phyloP scores from a whole-genome alignment of 192 early-diverging fungal genomes.

The Linnemannia hyalina region DNA sequence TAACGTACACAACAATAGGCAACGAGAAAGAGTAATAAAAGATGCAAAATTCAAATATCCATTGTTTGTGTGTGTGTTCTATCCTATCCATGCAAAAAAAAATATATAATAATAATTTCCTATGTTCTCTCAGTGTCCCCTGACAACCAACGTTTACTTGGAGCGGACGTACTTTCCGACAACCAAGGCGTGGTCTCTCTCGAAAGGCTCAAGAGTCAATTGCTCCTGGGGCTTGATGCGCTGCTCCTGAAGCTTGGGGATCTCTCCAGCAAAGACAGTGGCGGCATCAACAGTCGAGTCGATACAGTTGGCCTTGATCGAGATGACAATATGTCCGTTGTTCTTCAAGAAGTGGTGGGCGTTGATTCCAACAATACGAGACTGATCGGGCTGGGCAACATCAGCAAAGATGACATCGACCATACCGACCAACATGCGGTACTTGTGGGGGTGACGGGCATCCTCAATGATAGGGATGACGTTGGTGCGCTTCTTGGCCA shows the following conservation, averaged over 20 bases:
- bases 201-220: constrained; percentile 98
- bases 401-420: constrained; percentile 75
- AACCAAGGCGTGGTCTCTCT: constrained; percentile 99
- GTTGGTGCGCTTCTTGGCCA: constrained; percentile 99
- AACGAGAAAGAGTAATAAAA: background rate
- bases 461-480: constrained; percentile 94
- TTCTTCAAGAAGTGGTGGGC: constrained; percentile 99
- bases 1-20: too few species aligned
- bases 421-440: constrained; percentile 78
- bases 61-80: constrained; percentile 5
- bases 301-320: constrained; percentile 99
- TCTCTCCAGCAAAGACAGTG: constrained; percentile 97
- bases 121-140: background rate
- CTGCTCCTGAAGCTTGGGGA: constrained; percentile 93
- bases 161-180: constrained; percentile 87
- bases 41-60: constrained; percentile 5
- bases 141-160: constrained; percentile 55
- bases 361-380: constrained; percentile 98
- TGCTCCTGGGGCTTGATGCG: constrained; percentile 96
- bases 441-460: constrained; percentile 99
- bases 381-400: constrained; percentile 99
- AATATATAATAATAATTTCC: background rate
- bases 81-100: constrained; percentile 21
- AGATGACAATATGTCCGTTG: constrained; percentile 98
- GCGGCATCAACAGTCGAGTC: constrained; percentile 98